Base-by-base conservation (phyloP, 2,329 filamentous ascomycete genomes). In the Penicillium sp. region DNA sequence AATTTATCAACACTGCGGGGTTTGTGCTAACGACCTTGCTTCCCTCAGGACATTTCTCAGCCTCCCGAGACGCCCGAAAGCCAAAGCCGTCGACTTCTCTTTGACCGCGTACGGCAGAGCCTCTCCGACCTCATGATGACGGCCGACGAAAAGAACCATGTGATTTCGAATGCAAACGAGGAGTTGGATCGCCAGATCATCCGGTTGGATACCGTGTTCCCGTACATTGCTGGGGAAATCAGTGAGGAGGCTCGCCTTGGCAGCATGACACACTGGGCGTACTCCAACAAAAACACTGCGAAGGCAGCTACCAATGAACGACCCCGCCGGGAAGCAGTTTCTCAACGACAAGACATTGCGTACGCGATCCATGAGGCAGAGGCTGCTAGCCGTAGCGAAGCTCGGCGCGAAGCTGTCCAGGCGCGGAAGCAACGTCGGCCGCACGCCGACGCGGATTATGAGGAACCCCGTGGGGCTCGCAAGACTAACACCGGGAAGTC, bases 131-230 rank as follows among this genome's bases (percentile, higher is more conserved):
- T 97, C 79, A 84, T 97, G 37, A 85, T 91, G 41, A 93, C 92
- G 1, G 82, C 97, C 30, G 94, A 99, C 67, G 94, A 99, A 75
- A 99, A 99, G 76, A 96, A 97, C 61, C 92, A 97, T 62, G 94
- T 99, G 62, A 88, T 97, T 50, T 88, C 90, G 30, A 95, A 93
- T 13, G 93, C 94, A 48, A 94, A 93, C 64, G 90, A 96, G 62
- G 90, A 92, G 39, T 84, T 97, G 10, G 85, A 90, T 59, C 90
- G 89, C 67, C 91, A 97, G 67, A 81, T 97, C 29, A 78, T 83
- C 53, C 90, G 95, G 46, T 85, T 97, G 67, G 89, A 96, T 68
- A 87, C 89, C 62, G 87, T 95, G 26, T 96, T 89, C 81, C 88
- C 91, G 17, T 87, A 92, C 73, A 84, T 97, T 51, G 88, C 95